Base-by-base conservation (phyloP, 2,329 filamentous ascomycete genomes). In the Fusarium globosum region DNA sequence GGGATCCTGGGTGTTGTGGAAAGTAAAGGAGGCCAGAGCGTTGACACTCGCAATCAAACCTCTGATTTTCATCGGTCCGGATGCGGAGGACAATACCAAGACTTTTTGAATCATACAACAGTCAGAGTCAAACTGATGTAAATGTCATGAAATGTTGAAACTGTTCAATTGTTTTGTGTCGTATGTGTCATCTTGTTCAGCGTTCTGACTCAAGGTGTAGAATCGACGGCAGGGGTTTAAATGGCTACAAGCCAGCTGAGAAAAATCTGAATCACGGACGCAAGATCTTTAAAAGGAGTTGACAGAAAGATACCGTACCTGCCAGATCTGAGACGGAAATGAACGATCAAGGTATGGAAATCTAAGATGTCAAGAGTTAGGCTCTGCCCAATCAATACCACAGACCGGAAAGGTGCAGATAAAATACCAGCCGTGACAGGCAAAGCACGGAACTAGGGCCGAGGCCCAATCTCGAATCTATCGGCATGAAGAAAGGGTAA, bases 251-350 rank as follows among this genome's bases (percentile, higher is more conserved):
- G 33, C 30, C 42, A 64, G 46, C 49, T 65, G 58, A 38, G n/a
- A 61, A 28, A 63, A 61, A 65, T 72, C 61, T 61, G 55, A 58
- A 61, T 51, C 52, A 64, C 35, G 42, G 49, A 65, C 56, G 28
- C 30, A 70, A 63, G 61, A 61, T 61, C 48, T 35, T 55, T 26
- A 52, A 58, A 59, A 65, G 51, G 62, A 71, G 69, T 61, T 42
- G 49, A 36, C 20, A 46, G 30, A 69, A 62, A 61, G 33, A n/a
- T 71, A 10, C 23, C 23, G 26, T 48, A 63, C 60, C 60, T 65
- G 62, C 49, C 58, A 73, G 67, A 76, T 78, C 74, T 75, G 56
- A 77, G 74, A 77, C 76, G 55, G 55, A 62, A 53, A 65, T 69
- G 60, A 73, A 52, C 61, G 68, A 74, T 55, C 61, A 65, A 58